Evolutionary conservation across 352 stramenopile species (phyloP).

Genomic region (Pythium aphanidermatum): DNA sequence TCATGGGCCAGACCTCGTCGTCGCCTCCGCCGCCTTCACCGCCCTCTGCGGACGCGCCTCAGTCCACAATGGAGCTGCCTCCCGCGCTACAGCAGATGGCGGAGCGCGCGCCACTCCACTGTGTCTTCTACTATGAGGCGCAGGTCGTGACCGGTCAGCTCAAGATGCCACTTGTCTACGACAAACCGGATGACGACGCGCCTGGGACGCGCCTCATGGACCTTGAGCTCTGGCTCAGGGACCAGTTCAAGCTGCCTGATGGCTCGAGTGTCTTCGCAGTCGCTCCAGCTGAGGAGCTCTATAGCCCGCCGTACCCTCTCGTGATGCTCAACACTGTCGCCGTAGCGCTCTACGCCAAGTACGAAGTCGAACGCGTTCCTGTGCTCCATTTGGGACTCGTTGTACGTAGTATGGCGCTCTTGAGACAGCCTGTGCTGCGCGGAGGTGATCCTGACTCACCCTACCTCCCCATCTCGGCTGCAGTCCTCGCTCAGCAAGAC

Average conservation of each 20-base stretch:
- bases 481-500: conserved; percentile 20
- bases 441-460: conserved; percentile 47
- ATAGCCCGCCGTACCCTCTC: conserved; percentile 69
- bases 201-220: conserved; percentile 58
- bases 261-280: conserved; percentile 72
- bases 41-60: not conserved
- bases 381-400: conserved; percentile 63
- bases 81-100: conserved; percentile 23
- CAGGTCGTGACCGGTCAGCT: conserved; percentile 41
- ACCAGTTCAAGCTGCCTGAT: conserved; percentile 44
- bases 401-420: conserved; percentile 47
- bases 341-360: conserved; percentile 29
- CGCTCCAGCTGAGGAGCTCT: conserved; percentile 66
- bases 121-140: conserved; percentile 66
- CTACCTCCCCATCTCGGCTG: conserved; percentile 57
- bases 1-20: conserved; percentile 16
- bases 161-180: conserved; percentile 64
- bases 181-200: conserved; percentile 22
- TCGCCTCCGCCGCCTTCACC: not conserved
- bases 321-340: conserved; percentile 79
- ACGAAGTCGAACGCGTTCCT: conserved; percentile 33
- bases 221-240: conserved; percentile 64
- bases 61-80: not conserved
- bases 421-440: conserved; percentile 47
- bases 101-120: conserved; percentile 45